These are phyloP conservation scores for Diaporthe sp. DNA, from an alignment of 2,329 filamentous ascomycete genomes.

Conservation along the genomic window DNA sequence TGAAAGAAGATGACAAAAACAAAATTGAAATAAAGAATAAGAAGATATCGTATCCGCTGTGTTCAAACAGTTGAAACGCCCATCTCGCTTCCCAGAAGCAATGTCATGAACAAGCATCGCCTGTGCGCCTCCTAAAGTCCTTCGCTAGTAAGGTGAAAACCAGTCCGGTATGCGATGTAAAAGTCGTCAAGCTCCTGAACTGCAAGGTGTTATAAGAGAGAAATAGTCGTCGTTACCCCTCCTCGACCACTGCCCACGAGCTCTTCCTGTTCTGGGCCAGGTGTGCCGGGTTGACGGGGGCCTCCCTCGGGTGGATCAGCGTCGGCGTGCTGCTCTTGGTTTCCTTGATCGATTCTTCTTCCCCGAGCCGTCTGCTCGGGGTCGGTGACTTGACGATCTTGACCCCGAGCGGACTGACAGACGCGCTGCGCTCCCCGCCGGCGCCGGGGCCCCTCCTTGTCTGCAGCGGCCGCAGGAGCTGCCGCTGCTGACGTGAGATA, in stretches of 20 bases:
- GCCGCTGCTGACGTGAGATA: conserved; percentile 72
- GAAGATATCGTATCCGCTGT: conserved; percentile 21
- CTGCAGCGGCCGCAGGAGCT: conserved; percentile 69
- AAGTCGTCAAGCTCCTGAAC: neutral
- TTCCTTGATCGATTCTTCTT: conserved; percentile 54
- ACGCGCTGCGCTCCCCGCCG: conserved; percentile 28
- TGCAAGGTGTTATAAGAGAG: conserved; percentile 23
- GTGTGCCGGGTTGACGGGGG: conserved; percentile 46
- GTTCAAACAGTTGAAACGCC: conserved; percentile 39
- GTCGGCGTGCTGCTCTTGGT: conserved; percentile 62
- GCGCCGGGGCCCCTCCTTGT: conserved; percentile 44
- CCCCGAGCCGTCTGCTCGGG: conserved; percentile 44
- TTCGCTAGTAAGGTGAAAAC: conserved; percentile 2
- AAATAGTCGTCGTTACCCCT: conserved; percentile 49
- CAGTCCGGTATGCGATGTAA: neutral
- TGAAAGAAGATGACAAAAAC: neutral
- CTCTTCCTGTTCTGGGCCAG: conserved; percentile 63
- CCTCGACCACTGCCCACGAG: conserved; percentile 67
- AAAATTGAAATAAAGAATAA: neutral
- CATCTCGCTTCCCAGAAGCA: conserved; percentile 32
- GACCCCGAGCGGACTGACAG: conserved; percentile 40
- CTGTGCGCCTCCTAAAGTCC: conserved; percentile 14
- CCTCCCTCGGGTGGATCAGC: conserved; percentile 56
- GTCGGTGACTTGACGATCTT: conserved; percentile 43
- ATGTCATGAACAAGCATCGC: conserved; percentile 19